Percentiles rank a stretch among this genome's conserved stretches.
phyloP scores from a whole-genome alignment of 768 basidiomycete species.

The Suillus subaureus region DNA sequence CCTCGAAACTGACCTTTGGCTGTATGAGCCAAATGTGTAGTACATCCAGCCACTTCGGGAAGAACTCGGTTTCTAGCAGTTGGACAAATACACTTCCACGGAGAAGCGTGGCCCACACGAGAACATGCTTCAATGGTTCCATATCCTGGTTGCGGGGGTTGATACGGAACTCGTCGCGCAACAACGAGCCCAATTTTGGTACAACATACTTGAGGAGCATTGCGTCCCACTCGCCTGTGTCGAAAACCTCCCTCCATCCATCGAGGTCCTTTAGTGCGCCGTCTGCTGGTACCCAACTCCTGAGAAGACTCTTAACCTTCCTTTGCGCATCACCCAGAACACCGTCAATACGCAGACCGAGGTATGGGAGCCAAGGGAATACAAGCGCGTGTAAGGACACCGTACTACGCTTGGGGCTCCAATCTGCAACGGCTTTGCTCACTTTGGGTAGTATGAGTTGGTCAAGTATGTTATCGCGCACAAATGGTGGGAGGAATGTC shows the following conservation, averaged over 20 bases:
- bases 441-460: constrained; percentile 96
- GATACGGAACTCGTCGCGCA: constrained; percentile 86
- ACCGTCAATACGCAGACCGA: constrained; percentile 81
- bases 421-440: constrained; percentile 78
- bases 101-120: constrained; percentile 77
- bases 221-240: constrained; percentile 83
- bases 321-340: constrained; percentile 86
- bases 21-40: constrained; percentile 93
- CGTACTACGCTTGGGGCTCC: constrained; percentile 65
- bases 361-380: constrained; percentile 94
- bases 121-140: constrained; percentile 72
- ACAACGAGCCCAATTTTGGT: constrained; percentile 81
- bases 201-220: constrained; percentile 90
- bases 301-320: constrained; percentile 78
- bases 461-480: constrained; percentile 93
- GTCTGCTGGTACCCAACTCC: constrained; percentile 74
- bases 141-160: constrained; percentile 92
- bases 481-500: constrained; percentile 83
- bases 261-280: constrained; percentile 73
- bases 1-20: constrained; percentile 83
- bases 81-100: constrained; percentile 79
- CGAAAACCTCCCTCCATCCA: constrained; percentile 87
- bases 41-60: constrained; percentile 95
- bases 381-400: constrained; percentile 77
- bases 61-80: constrained; percentile 89